A percentile compares a stretch with the other conserved stretches of the same genome.
These are phyloP conservation scores for Neopestalotiopsis clavispora DNA, from an alignment of 2,329 filamentous ascomycete species.

Conservation along the genomic window DNA sequence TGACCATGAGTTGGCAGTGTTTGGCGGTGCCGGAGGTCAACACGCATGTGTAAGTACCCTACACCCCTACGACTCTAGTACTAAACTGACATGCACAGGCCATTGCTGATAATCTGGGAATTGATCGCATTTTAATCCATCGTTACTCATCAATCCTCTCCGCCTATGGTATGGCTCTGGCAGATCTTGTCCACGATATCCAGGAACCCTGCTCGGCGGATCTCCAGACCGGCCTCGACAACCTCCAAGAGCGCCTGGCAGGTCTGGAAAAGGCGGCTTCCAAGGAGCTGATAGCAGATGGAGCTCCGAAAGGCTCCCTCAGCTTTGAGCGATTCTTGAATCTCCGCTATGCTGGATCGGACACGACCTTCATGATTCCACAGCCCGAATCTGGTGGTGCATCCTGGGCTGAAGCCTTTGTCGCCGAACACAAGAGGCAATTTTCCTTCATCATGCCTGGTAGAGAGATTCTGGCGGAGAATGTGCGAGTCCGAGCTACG, in stretches of 20 bases:
- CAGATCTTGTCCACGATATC: conserved; percentile 20
- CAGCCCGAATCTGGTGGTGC: conserved; percentile 6
- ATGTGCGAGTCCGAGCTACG: conserved; percentile 15
- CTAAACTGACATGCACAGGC: conserved; percentile 16
- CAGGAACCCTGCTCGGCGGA: conserved; percentile 9
- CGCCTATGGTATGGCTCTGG: conserved; percentile 48
- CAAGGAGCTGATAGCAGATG: conserved; percentile 20
- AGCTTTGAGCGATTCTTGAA: conserved; percentile 27
- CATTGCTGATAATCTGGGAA: conserved; percentile 45
- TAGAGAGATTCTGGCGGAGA: conserved; percentile 9
- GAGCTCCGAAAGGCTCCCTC: conserved; percentile 23
- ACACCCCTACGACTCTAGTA: conserved; percentile 29
- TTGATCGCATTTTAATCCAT: conserved; percentile 47
- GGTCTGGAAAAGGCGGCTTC: background rate
- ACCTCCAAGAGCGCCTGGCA: background rate
- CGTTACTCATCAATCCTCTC: conserved; percentile 40
- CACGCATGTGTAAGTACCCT: conserved; percentile 16
- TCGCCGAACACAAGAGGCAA: conserved; percentile 14
- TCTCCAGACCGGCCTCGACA: background rate
- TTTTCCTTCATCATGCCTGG: conserved; percentile 15
- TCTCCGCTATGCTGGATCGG: conserved; percentile 24
- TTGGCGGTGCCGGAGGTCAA: conserved; percentile 74
- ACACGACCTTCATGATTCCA: conserved; percentile 18
- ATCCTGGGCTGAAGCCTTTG: conserved; percentile 13
- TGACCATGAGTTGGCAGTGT: conserved; percentile 39